phyloP scores from a whole-genome alignment of 148 eudicot genomes.

The Camellia granthamiana region DNA sequence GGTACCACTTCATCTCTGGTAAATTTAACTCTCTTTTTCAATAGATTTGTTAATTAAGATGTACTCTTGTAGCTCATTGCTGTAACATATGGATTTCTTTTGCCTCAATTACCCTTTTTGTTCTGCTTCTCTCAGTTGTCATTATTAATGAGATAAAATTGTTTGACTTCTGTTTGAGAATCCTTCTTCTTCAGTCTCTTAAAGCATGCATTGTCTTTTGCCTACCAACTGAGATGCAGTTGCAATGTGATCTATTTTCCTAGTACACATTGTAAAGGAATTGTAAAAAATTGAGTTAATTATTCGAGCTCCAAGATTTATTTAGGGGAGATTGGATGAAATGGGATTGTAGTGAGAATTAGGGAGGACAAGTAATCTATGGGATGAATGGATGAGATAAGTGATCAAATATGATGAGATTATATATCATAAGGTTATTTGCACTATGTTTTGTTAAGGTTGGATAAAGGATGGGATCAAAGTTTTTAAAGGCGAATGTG shows the following conservation, averaged over 20 bases:
- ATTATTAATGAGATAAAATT: not conserved
- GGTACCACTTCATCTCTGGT: conserved; percentile 95
- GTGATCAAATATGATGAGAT: too few species aligned
- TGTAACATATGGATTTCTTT: not conserved
- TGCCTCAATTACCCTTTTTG: not conserved
- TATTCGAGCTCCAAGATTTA: not conserved
- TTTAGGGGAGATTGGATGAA: too few species aligned
- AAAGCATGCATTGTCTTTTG: not conserved
- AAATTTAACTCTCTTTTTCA: conserved; percentile 19
- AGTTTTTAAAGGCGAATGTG: too few species aligned
- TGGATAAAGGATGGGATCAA: too few species aligned
- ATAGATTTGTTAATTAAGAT: not conserved
- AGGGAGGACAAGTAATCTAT: too few species aligned
- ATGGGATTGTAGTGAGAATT: too few species aligned
- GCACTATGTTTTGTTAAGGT: too few species aligned
- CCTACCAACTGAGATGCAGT: not conserved
- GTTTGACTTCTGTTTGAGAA: not conserved
- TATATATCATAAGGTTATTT: too few species aligned
- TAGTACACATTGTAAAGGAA: too few species aligned
- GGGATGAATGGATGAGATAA: too few species aligned
- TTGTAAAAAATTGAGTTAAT: not conserved
- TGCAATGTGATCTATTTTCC: not conserved
- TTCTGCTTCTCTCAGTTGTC: not conserved
- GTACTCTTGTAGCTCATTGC: not conserved
- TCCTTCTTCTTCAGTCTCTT: not conserved